phyloP scores from a whole-genome alignment of 2,329 filamentous ascomycete species.

The Aureobasidium leucospermi region DNA sequence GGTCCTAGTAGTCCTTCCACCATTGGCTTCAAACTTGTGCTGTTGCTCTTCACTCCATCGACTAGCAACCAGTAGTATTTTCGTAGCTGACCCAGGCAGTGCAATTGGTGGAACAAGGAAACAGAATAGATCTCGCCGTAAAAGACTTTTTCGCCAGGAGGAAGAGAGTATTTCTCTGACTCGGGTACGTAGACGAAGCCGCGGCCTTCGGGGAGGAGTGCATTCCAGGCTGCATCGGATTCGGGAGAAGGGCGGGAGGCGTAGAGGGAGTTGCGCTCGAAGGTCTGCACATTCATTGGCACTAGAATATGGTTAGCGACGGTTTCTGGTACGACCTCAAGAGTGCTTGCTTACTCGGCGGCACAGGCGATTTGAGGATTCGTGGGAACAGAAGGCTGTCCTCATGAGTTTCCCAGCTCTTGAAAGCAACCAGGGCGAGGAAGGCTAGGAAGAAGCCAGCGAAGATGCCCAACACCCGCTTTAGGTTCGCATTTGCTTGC shows the following conservation, averaged over 20 bases:
- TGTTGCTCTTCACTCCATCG: slow-evolving; percentile 19
- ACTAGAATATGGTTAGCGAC: slow-evolving; percentile 13
- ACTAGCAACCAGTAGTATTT: slow-evolving; percentile 23
- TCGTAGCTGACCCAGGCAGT: slow-evolving; percentile 28
- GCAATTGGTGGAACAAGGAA: slow-evolving; percentile 30
- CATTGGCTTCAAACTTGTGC: slow-evolving; percentile 19
- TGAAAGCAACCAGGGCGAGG: neutral
- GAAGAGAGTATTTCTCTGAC: slow-evolving; percentile 20
- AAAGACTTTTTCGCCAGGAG: slow-evolving; percentile 22
- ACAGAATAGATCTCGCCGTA: slow-evolving; percentile 27
- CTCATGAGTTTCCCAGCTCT: neutral
- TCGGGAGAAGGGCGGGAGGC: slow-evolving; percentile 19
- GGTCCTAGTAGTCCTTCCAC: slow-evolving; percentile 15
- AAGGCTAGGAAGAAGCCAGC: neutral
- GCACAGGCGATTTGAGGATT: neutral
- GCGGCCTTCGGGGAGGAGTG: slow-evolving; percentile 24
- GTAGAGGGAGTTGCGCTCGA: slow-evolving; percentile 22
- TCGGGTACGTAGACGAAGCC: slow-evolving; percentile 28
- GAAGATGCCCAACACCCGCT: slow-evolving; percentile 4
- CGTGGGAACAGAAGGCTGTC: neutral
- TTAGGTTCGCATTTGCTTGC: neutral
- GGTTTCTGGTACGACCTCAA: neutral
- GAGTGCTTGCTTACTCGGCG: neutral
- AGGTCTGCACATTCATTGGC: slow-evolving; percentile 19
- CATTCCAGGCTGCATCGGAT: slow-evolving; percentile 24